phyloP scores from a whole-genome alignment of 176 grass and related monocot genomes.

The Oryza glumipatula region DNA sequence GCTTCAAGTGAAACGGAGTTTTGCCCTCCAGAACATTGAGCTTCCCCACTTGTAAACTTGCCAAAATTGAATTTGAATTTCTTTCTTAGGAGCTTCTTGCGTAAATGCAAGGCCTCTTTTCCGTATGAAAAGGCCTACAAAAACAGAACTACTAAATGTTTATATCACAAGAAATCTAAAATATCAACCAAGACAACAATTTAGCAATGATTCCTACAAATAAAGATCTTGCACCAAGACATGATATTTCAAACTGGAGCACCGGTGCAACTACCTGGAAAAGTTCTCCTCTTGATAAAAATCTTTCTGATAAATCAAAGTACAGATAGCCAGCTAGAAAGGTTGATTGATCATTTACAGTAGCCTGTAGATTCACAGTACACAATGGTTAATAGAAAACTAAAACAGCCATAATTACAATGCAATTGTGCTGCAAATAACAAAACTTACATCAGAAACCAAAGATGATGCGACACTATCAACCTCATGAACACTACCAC shows the following conservation, averaged over 20 bases:
- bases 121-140: conserved; percentile 74
- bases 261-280: conserved; percentile 53
- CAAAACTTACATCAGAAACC: conserved; percentile 64
- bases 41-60: conserved; percentile 21
- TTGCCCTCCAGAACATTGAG: conserved; percentile 25
- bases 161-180: conserved; percentile 20
- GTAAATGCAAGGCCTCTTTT: conserved; percentile 70
- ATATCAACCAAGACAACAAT: conserved; percentile 1
- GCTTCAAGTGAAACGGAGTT: conserved; percentile 58
- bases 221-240: neutral
- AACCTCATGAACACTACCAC: conserved; percentile 53
- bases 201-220: conserved; percentile 6
- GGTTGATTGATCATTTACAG: conserved; percentile 45
- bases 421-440: conserved; percentile 5
- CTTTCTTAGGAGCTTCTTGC: conserved; percentile 69
- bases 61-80: conserved; percentile 62
- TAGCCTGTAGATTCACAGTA: conserved; percentile 58
- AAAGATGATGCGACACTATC: conserved; percentile 61
- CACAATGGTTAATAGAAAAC: conserved; percentile 36
- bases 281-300: conserved; percentile 60
- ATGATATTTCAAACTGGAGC: conserved; percentile 13
- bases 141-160: conserved; percentile 23
- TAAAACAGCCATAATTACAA: conserved; percentile 6
- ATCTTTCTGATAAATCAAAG: conserved; percentile 81
- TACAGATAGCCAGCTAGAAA: conserved; percentile 79